A percentile compares a stretch with the other conserved stretches of the same genome.
phyloP scores from a whole-genome alignment of 768 basidiomycete genomes.

The Pulveroboletus sp. region DNA sequence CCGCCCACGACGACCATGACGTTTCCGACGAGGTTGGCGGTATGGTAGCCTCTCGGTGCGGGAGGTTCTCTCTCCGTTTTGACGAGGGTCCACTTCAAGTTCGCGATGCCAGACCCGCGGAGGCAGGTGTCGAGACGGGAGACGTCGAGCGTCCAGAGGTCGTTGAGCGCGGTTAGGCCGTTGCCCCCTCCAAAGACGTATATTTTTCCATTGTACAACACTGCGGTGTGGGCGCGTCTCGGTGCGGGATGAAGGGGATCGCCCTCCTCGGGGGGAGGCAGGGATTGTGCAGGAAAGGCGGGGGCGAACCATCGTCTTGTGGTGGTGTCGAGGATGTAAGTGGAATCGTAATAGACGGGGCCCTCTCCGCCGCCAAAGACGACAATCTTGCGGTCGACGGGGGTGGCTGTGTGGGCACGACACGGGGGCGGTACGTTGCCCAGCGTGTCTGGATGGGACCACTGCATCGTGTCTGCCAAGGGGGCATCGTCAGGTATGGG shows the following conservation, averaged over 20 bases:
- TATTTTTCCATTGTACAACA: constrained; percentile 64
- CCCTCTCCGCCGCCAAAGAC: constrained; percentile 88
- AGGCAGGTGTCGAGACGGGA: constrained; percentile 35
- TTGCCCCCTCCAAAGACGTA: constrained; percentile 95
- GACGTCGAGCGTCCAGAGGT: constrained; percentile 84
- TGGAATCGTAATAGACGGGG: constrained; percentile 73
- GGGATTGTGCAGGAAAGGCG: constrained; percentile 20
- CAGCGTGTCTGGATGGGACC: constrained; percentile 71
- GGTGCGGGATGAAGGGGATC: constrained; percentile 47
- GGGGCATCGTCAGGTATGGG: no score
- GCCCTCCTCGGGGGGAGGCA: constrained; percentile 1
- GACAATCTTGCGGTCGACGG: constrained; percentile 75
- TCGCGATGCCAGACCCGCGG: constrained; percentile 8
- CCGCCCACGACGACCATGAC: constrained; percentile 89
- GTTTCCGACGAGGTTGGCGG: constrained; percentile 80
- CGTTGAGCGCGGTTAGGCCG: constrained; percentile 83
- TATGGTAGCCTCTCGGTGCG: constrained; percentile 79
- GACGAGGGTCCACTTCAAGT: constrained; percentile 57
- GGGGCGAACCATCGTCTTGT: constrained; percentile 64
- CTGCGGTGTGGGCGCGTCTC: constrained; percentile 85
- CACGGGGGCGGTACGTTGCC: constrained; percentile 83
- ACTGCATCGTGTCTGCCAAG: constrained; percentile 76
- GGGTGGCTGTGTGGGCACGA: constrained; percentile 83
- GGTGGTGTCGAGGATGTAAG: constrained; percentile 79
- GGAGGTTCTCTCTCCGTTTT: constrained; percentile 55